Evolutionary conservation across 257 asterid species (phyloP), one percentile per base, ranked within the genome.

Genomic region (Capsicum baccatum): DNA sequence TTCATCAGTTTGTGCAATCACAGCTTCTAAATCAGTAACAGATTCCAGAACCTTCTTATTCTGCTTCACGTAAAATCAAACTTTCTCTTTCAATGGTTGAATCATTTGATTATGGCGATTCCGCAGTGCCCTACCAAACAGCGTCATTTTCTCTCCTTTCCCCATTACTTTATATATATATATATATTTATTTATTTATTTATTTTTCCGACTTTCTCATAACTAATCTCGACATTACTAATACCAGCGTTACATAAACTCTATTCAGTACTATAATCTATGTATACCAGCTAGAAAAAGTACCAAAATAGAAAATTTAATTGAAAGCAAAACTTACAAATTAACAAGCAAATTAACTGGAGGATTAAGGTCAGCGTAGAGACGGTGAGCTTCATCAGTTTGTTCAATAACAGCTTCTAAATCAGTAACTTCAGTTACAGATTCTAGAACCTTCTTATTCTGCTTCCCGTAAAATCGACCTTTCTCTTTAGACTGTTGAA

Each of bases 381-480:
- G 86, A 56, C 92, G 98, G 87, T 92, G 86, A 9, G 97, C 93
- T 91, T 97, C 98, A 37, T 94, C 97, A 3, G 95, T 94, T 82
- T 94, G 97, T 81, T 95, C 95, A 37, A 97, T 93, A 12, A 97
- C 92, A 64, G 99, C 98, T 55, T 97, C 98, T 71, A 97, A 91
- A 83, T 97, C 98, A 87, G 85, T 94, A 11, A 97, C 89, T 79
- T 97, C 98, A 69, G 98, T 97, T 50, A 97, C 97, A 79, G 99
- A 97, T 87, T 97, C 98, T 10, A 97, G 92, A 62, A 97, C 91
- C 84, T 94, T 96, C 91, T 93, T 95, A 26, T 92, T 89, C 83
- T 92, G 97, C 89, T 79, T 91, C 81, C 94, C 82, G 88, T 94
- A 95, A 58, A 80, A 76, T 44, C 56, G 86, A 9, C 99, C 99